Evolutionary conservation across 140 eudicot genomes (phyloP).

Genomic region (Stevia rebaudiana): DNA sequence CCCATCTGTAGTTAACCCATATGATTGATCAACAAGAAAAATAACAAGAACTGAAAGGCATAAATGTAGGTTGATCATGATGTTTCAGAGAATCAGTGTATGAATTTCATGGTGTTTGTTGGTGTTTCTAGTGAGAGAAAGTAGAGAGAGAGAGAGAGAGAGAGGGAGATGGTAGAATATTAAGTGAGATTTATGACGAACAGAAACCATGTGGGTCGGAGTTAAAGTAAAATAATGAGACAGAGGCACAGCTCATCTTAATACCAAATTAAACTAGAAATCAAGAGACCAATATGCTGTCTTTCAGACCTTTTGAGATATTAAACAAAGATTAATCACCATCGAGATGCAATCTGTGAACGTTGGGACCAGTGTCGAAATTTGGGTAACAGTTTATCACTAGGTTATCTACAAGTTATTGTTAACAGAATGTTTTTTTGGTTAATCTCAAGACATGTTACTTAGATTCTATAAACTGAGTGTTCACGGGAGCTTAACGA

Average conservation of each 20-base stretch:
- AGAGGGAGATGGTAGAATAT: slow-evolving; percentile 8
- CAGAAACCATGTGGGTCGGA: slow-evolving; percentile 49
- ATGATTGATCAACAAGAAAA: slow-evolving; percentile 22
- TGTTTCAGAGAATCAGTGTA: slow-evolving; percentile 23
- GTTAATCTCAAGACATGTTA: slow-evolving; percentile 4
- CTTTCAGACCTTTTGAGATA: slow-evolving; percentile 20
- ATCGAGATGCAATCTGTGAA: slow-evolving; percentile 21
- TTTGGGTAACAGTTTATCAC: slow-evolving; percentile 19
- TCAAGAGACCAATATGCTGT: slow-evolving; percentile 61
- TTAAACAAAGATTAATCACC: slow-evolving; percentile 6
- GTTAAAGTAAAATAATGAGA: slow-evolving; percentile 27
- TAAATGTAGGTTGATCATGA: slow-evolving; percentile 22
- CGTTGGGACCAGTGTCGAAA: slow-evolving; percentile 21
- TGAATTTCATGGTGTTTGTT: slow-evolving; percentile 26
- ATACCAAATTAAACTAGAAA: slow-evolving; percentile 30
- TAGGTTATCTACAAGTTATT: neutral
- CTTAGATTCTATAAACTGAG: too few species aligned
- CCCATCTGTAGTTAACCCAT: slow-evolving; percentile 66
- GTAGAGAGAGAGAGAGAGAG: slow-evolving; percentile 7
- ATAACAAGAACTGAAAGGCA: slow-evolving; percentile 24
- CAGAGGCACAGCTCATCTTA: slow-evolving; percentile 48
- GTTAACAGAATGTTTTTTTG: slow-evolving; percentile 7
- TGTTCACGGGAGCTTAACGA: too few species aligned
- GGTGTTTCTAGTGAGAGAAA: slow-evolving; percentile 21
- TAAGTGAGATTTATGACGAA: slow-evolving; percentile 56